Evolutionary conservation across 805 yeast species (phyloP).

Genomic region (Candida tallmaniae): DNA sequence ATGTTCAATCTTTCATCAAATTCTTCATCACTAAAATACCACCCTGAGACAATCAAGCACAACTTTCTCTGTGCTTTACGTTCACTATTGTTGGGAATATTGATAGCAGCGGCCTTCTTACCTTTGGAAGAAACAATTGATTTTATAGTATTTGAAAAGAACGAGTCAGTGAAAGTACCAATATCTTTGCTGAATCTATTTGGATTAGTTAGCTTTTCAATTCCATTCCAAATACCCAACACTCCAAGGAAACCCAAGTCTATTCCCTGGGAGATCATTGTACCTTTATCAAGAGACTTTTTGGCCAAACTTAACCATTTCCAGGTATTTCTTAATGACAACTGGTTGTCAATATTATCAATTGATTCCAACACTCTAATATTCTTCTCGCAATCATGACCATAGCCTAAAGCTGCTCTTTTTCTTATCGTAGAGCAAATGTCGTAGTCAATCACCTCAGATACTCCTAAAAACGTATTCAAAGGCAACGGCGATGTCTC

Average conservation of each 20-base stretch:
- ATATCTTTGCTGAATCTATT: conserved; percentile 36
- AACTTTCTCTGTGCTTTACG: conserved; percentile 65
- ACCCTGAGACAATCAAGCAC: conserved; percentile 82
- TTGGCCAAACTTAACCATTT: conserved; percentile 80
- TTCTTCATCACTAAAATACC: conserved; percentile 77
- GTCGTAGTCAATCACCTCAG: conserved; percentile 59
- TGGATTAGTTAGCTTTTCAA: conserved; percentile 43
- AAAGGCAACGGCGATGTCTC: conserved; percentile 25
- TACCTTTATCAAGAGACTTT: conserved; percentile 56
- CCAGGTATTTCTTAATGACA: conserved; percentile 71
- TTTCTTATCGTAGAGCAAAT: conserved; percentile 67
- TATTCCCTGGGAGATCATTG: conserved; percentile 63
- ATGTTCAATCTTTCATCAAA: conserved; percentile 62
- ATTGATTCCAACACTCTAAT: conserved; percentile 53
- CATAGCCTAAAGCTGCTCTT: conserved; percentile 72
- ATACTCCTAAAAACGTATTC: conserved; percentile 25
- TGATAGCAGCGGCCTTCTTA: conserved; percentile 42
- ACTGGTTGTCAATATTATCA: conserved; percentile 48
- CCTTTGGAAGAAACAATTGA: conserved; percentile 48
- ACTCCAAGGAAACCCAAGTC: conserved; percentile 90
- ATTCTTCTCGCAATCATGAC: conserved; percentile 61
- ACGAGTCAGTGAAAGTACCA: conserved; percentile 27
- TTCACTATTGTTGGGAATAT: conserved; percentile 42
- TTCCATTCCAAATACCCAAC: conserved; percentile 83
- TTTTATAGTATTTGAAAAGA: conserved; percentile 49